Conservation (phyloP, 2,329 filamentous ascomycete species). For the Aspergillus viridinutans region DNA sequence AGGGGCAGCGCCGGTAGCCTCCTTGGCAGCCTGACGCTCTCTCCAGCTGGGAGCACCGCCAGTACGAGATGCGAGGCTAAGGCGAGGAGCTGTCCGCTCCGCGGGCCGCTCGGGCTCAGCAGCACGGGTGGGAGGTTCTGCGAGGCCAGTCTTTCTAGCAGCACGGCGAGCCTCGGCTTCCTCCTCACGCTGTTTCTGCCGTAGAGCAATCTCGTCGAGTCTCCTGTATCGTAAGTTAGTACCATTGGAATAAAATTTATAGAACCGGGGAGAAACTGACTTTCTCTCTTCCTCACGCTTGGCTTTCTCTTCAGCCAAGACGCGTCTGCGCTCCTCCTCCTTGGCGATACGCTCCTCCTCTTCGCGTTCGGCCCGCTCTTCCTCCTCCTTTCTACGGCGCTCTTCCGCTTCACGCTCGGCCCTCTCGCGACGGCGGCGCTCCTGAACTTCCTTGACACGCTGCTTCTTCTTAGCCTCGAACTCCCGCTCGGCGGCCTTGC, state of each 20-base stretch:
- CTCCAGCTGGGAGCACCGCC: slow-evolving; percentile 51
- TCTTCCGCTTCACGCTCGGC: slow-evolving; percentile 81
- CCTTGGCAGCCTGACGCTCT: slow-evolving; percentile 55
- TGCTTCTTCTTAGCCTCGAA: slow-evolving; percentile 85
- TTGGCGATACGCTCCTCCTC: slow-evolving; percentile 77
- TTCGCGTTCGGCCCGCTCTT: slow-evolving; percentile 74
- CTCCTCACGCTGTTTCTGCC: slow-evolving; percentile 78
- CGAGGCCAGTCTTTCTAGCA: slow-evolving; percentile 56
- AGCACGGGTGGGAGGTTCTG: slow-evolving; percentile 33
- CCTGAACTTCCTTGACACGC: slow-evolving; percentile 83
- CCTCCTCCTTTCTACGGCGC: slow-evolving; percentile 71
- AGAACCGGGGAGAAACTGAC: slow-evolving; percentile 39
- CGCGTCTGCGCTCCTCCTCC: slow-evolving; percentile 74
- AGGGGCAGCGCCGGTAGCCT: slow-evolving; percentile 21
- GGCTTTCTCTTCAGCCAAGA: slow-evolving; percentile 66
- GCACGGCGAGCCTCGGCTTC: slow-evolving; percentile 75
- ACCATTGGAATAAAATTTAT: slow-evolving; percentile 2
- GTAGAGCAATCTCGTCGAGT: slow-evolving; percentile 58
- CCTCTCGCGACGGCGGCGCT: slow-evolving; percentile 77
- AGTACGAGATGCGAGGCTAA: slow-evolving; percentile 51
- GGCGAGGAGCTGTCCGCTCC: slow-evolving; percentile 51
- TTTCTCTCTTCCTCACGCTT: slow-evolving; percentile 56
- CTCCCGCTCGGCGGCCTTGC: slow-evolving; percentile 85
- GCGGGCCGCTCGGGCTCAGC: slow-evolving; percentile 47
- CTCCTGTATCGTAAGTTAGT: slow-evolving; percentile 47